phyloP scores from a whole-genome alignment of 2,329 filamentous ascomycete species.

The Neonectria coccinea region DNA sequence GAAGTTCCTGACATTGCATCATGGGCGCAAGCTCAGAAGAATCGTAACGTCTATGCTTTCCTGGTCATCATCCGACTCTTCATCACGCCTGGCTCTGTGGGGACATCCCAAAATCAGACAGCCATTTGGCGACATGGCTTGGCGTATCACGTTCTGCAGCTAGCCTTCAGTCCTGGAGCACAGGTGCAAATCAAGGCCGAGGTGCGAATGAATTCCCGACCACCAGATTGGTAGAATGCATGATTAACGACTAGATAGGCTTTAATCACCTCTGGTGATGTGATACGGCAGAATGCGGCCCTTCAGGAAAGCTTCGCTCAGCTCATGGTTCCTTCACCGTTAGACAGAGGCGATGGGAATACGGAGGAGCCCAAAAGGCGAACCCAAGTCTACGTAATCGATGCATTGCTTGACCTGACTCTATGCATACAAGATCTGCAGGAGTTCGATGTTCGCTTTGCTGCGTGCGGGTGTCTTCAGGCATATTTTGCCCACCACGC shows the following conservation, averaged over 20 bases:
- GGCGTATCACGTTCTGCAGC: slow-evolving; percentile 80
- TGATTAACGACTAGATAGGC: slow-evolving; percentile 64
- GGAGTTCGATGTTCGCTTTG: slow-evolving; percentile 83
- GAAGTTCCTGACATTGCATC: slow-evolving; percentile 71
- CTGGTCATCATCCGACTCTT: slow-evolving; percentile 89
- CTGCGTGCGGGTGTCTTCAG: slow-evolving; percentile 90
- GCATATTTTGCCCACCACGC: slow-evolving; percentile 89
- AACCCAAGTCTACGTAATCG: slow-evolving; percentile 86
- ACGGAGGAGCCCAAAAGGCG: slow-evolving; percentile 63
- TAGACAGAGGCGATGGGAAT: slow-evolving; percentile 52
- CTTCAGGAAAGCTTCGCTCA: slow-evolving; percentile 93
- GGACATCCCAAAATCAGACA: slow-evolving; percentile 84
- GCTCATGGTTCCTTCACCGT: slow-evolving; percentile 77
- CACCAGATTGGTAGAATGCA: slow-evolving; percentile 3
- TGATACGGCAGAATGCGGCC: slow-evolving; percentile 82
- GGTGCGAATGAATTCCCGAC: slow-evolving; percentile 56
- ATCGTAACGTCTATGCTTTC: slow-evolving; percentile 92
- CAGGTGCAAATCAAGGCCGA: slow-evolving; percentile 85
- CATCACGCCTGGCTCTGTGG: slow-evolving; percentile 81
- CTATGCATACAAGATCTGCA: slow-evolving; percentile 74
- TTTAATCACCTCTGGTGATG: slow-evolving; percentile 84
- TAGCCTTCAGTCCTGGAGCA: slow-evolving; percentile 81
- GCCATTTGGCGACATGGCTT: slow-evolving; percentile 88
- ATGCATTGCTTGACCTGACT: slow-evolving; percentile 87
- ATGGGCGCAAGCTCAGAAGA: slow-evolving; percentile 82